Conservation (phyloP, 495 filamentous ascomycete genomes). For the Evansstolkia leycettana region DNA sequence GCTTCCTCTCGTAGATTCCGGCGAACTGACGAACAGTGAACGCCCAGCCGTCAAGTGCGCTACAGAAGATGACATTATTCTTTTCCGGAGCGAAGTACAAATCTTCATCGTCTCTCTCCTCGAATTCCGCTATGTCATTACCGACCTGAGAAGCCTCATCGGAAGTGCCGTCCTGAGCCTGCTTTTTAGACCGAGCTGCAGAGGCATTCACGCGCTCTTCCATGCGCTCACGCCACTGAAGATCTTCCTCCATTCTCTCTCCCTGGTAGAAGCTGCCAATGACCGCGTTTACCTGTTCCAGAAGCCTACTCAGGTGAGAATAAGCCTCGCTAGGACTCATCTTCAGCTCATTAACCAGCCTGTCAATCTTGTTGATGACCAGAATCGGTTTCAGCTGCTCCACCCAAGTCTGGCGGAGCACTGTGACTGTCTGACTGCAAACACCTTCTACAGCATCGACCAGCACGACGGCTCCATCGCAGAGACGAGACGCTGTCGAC, state of each 20-base stretch:
- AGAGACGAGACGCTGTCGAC: constrained; percentile 86
- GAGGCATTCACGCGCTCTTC: constrained; percentile 63
- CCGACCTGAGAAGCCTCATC: constrained; percentile 31
- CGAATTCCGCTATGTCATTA: constrained; percentile 46
- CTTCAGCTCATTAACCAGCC: constrained; percentile 82
- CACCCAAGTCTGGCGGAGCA: constrained; percentile 88
- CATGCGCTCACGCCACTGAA: constrained; percentile 89
- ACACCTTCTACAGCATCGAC: constrained; percentile 99
- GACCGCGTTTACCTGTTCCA: constrained; percentile 95
- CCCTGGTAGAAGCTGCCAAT: constrained; percentile 97
- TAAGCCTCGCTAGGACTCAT: constrained; percentile 87
- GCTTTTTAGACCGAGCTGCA: constrained; percentile 26
- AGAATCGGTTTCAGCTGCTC: constrained; percentile 91
- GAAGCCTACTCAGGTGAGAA: constrained; percentile 72
- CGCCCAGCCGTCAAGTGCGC: constrained; percentile 94
- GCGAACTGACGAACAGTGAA: constrained; percentile 96
- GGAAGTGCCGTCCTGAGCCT: constrained; percentile 32
- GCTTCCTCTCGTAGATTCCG: constrained; percentile 86
- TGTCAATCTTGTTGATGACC: constrained; percentile 97
- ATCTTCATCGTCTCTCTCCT: constrained; percentile 92
- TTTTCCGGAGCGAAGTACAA: constrained; percentile 97
- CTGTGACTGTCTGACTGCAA: constrained; percentile 95
- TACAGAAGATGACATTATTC: constrained; percentile 98
- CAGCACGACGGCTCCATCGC: constrained; percentile 87
- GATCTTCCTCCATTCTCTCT: constrained; percentile 96